Conservation (phyloP, 1,284 basidiomycete species). For the Pseudozyma hubeiensis region DNA sequence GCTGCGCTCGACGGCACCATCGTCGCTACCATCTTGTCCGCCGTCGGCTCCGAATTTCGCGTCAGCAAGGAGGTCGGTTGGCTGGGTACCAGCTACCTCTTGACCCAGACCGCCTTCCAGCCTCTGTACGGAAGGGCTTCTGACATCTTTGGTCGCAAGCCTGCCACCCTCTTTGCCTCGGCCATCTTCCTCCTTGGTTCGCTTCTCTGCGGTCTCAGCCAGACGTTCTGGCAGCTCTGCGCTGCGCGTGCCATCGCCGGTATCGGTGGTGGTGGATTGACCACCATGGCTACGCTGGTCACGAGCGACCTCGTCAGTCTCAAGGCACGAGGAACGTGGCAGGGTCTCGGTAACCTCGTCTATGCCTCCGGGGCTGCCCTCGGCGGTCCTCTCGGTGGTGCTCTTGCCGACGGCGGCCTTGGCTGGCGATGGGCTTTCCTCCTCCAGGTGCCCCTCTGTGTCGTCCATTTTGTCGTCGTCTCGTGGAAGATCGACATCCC, state of each 20-base stretch:
- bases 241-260: constrained; percentile 70
- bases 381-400: constrained; percentile 64
- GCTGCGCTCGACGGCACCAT: constrained; percentile 66
- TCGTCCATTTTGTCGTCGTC: constrained; percentile 68
- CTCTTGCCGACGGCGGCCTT: constrained; percentile 57
- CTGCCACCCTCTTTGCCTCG: constrained; percentile 66
- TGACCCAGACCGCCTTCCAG: constrained; percentile 68
- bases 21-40: constrained; percentile 63
- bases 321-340: constrained; percentile 70
- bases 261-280: constrained; percentile 71
- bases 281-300: constrained; percentile 70
- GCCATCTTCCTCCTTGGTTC: constrained; percentile 63
- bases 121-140: constrained; percentile 65
- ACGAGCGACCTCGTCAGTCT: constrained; percentile 70
- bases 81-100: constrained; percentile 66
- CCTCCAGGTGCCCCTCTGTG: constrained; percentile 68
- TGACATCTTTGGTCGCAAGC: constrained; percentile 67
- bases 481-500: constrained; percentile 70
- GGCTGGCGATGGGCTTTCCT: constrained; percentile 68
- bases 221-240: constrained; percentile 64
- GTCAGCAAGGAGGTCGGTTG: constrained; percentile 65
- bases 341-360: constrained; percentile 68
- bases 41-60: constrained; percentile 66
- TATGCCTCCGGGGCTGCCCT: constrained; percentile 68
- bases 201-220: constrained; percentile 64